phyloP scores from a whole-genome alignment of 1,284 basidiomycete genomes.

The Rhodofomes roseus region DNA sequence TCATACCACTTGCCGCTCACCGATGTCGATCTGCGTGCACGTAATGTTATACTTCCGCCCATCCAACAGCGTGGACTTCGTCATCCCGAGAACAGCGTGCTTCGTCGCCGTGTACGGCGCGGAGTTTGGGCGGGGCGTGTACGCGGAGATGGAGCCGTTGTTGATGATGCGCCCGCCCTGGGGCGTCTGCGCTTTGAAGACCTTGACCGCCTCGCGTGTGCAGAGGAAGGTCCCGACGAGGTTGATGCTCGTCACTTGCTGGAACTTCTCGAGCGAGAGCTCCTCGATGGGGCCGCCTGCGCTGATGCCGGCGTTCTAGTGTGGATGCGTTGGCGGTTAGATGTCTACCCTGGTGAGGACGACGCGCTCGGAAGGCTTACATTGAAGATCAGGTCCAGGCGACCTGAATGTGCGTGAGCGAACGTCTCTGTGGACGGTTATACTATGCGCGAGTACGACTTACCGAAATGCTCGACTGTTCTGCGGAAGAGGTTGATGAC shows the following conservation, averaged over 20 bases:
- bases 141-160: constrained; percentile 77
- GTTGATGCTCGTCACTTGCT: constrained; percentile 66
- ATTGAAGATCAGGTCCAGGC: constrained; percentile 79
- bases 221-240: constrained; percentile 72
- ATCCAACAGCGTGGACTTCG: constrained; percentile 73
- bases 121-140: constrained; percentile 66
- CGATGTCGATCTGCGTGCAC: constrained; percentile 80
- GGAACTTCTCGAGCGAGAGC: constrained; percentile 57
- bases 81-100: constrained; percentile 75
- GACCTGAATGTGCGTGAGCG: constrained; percentile 36
- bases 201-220: constrained; percentile 68
- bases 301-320: constrained; percentile 64
- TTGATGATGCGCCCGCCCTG: constrained; percentile 81
- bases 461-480: constrained; percentile 57
- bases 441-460: constrained; percentile 8
- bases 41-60: constrained; percentile 72
- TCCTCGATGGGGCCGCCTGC: constrained; percentile 60
- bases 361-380: constrained; percentile 40
- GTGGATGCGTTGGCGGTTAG: background rate
- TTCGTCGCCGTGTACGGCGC: constrained; percentile 74
- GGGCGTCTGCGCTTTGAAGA: constrained; percentile 73
- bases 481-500: constrained; percentile 57
- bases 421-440: background rate
- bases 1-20: constrained; percentile 28
- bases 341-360: background rate